Conservation (phyloP, 106 monocot genomes). For the Allium fistulosum region DNA sequence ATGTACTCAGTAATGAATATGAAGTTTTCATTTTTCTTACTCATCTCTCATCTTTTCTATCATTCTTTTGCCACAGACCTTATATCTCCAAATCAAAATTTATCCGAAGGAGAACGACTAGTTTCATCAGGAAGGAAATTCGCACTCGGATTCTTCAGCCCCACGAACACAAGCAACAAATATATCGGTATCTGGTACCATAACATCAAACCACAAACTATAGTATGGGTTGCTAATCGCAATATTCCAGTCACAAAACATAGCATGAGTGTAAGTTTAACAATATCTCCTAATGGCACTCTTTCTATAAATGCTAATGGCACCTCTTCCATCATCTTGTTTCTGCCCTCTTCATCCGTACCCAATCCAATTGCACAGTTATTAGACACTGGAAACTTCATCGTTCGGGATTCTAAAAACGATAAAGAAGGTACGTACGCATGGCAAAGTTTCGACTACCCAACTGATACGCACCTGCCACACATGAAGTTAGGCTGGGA, state of each 20-base stretch:
- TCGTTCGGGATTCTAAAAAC: slow-evolving; percentile 1
- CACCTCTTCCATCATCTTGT: slow-evolving; percentile 3
- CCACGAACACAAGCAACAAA: background rate
- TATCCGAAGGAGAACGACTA: slow-evolving; percentile 9
- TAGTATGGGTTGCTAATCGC: slow-evolving; percentile 38
- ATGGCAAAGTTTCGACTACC: slow-evolving; percentile 74
- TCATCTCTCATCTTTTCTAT: slow-evolving; percentile 1
- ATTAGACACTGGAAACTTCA: slow-evolving; percentile 42
- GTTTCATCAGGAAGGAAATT: slow-evolving; percentile 21
- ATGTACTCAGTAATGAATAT: too few relatives aligned
- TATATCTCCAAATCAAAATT: slow-evolving; percentile 1
- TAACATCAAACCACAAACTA: slow-evolving; percentile 1
- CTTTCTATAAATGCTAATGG: slow-evolving; percentile 9
- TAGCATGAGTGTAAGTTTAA: slow-evolving; percentile 2
- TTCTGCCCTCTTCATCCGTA: background rate
- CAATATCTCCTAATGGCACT: slow-evolving; percentile 1
- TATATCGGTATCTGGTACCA: slow-evolving; percentile 41
- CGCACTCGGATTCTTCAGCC: slow-evolving; percentile 37
- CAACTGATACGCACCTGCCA: slow-evolving; percentile 48
- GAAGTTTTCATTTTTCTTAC: background rate
- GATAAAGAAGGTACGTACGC: background rate
- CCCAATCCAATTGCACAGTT: slow-evolving; percentile 16
- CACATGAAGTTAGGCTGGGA: slow-evolving; percentile 48
- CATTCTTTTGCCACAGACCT: slow-evolving; percentile 6
- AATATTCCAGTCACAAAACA: slow-evolving; percentile 5